A percentile compares a stretch with the other conserved stretches of the same genome.
Evolutionary conservation across 805 yeast species (phyloP).

Genomic region (Candida suzukii): DNA sequence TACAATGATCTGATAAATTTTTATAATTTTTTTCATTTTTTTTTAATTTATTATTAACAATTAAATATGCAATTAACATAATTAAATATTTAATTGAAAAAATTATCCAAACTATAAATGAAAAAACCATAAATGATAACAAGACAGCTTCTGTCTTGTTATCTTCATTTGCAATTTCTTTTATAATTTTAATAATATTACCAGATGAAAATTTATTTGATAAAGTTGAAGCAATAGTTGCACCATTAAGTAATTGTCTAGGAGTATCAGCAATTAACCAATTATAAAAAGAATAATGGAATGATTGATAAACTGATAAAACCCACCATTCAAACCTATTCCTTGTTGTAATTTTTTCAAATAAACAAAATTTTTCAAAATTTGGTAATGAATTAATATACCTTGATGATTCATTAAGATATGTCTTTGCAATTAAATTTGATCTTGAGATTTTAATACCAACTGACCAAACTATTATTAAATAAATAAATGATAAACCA

Average conservation of each 20-base stretch:
- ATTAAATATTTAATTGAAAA: conserved; percentile 32
- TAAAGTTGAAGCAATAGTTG: conserved; percentile 53
- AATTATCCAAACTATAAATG: conserved; percentile 66
- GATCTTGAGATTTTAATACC: conserved; percentile 55
- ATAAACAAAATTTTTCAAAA: conserved; percentile 67
- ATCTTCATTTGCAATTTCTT: conserved; percentile 43
- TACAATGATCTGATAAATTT: conserved; percentile 16
- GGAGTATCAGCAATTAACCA: conserved; percentile 78
- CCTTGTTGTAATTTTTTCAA: conserved; percentile 61
- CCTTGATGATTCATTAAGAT: conserved; percentile 60
- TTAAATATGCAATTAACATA: conserved; percentile 14
- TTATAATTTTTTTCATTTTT: neutral
- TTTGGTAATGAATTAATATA: conserved; percentile 46
- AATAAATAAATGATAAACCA: conserved; percentile 53
- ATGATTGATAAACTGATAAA: conserved; percentile 55
- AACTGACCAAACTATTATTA: conserved; percentile 48
- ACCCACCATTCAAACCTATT: conserved; percentile 61
- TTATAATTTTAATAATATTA: conserved; percentile 39
- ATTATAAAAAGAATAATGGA: conserved; percentile 51
- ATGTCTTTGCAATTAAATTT: conserved; percentile 60
- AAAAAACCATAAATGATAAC: conserved; percentile 66
- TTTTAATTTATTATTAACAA: conserved; percentile 9
- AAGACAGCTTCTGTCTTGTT: conserved; percentile 65
- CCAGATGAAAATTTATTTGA: conserved; percentile 33
- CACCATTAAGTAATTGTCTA: conserved; percentile 76